These are phyloP conservation scores for Rhododendron henanense DNA, from an alignment of 148 eudicot species.

Conservation along the genomic window DNA sequence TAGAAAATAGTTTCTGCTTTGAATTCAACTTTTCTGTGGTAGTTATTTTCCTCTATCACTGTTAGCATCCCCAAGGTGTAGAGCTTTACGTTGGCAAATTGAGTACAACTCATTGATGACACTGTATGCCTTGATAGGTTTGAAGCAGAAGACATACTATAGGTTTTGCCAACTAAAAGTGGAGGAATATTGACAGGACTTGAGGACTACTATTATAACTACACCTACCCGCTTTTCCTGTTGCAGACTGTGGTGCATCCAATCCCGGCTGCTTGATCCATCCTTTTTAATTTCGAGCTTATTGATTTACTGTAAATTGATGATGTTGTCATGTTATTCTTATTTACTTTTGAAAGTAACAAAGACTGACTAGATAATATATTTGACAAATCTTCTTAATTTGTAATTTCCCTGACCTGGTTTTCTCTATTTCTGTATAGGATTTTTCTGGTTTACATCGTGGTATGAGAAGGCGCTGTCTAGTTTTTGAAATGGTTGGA, in stretches of 20 bases:
- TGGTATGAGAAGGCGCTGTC: conserved; percentile 87
- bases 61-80: background rate
- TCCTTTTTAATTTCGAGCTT: background rate
- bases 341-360: background rate
- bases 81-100: background rate
- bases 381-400: background rate
- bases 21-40: background rate
- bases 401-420: background rate
- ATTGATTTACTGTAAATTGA: conserved; percentile 2
- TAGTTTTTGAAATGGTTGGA: conserved; percentile 75
- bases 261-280: background rate
- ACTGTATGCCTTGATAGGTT: background rate
- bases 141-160: background rate
- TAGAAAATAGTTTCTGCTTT: background rate
- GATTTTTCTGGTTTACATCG: conserved; percentile 44
- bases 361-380: background rate
- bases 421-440: conserved; percentile 30
- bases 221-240: background rate
- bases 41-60: background rate
- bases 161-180: background rate
- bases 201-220: background rate
- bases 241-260: background rate
- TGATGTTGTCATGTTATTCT: background rate
- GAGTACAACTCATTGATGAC: background rate
- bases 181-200: background rate